Conservation (phyloP, 345 rosid species). For the Eucalyptus decipiens region DNA sequence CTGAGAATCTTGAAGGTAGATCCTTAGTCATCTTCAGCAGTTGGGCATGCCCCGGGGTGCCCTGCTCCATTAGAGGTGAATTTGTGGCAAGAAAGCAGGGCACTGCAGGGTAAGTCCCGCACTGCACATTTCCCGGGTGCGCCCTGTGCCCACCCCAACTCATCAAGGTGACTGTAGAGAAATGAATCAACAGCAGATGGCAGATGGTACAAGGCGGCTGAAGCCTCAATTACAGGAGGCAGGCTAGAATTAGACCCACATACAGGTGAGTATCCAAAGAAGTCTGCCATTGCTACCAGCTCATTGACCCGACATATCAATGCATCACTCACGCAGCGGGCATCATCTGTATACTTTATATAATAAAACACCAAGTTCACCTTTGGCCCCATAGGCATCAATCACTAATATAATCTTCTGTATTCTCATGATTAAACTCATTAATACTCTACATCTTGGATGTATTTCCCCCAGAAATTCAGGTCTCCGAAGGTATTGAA, state of each 20-base stretch:
- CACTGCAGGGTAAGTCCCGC: constrained; percentile 57
- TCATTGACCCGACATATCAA: constrained; percentile 66
- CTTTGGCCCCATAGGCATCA: constrained; percentile 92
- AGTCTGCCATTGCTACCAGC: constrained; percentile 73
- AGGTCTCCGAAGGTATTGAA: constrained; percentile 50
- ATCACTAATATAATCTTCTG: constrained; percentile 47
- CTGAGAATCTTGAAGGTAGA: constrained; percentile 37
- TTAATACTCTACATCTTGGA: constrained; percentile 36
- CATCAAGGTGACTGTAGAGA: constrained; percentile 69
- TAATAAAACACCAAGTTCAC: constrained; percentile 87
- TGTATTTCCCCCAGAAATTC: constrained; percentile 39
- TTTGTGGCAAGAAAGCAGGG: constrained; percentile 44
- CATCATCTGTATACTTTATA: constrained; percentile 94
- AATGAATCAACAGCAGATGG: constrained; percentile 69
- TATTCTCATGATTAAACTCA: constrained; percentile 76
- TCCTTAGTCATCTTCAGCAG: constrained; percentile 8
- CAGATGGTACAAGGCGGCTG: constrained; percentile 62
- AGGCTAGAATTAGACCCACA: constrained; percentile 43
- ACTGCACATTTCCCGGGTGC: constrained; percentile 53
- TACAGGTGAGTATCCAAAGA: constrained; percentile 44
- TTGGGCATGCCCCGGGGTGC: constrained; percentile 31
- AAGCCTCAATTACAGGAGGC: constrained; percentile 84
- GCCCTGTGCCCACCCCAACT: constrained; percentile 42
- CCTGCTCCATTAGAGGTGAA: not conserved
- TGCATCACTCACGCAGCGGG: constrained; percentile 89